These are phyloP conservation scores for Suhomyces tanzawaensis DNA, from an alignment of 805 yeast genomes.

Conservation along the genomic window DNA sequence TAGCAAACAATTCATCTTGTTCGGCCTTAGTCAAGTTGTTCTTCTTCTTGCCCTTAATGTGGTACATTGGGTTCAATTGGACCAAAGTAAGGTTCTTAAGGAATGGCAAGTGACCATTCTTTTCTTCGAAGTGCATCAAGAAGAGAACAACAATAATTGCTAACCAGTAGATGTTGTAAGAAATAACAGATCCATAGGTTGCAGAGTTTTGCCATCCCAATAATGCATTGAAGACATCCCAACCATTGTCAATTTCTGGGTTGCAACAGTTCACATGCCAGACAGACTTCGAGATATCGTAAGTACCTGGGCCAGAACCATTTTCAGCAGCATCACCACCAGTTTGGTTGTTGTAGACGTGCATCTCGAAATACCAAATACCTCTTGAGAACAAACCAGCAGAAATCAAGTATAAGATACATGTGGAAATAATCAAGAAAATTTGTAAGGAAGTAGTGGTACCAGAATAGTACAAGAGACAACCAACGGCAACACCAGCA, in stretches of 20 bases:
- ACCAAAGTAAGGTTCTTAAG: slow-evolving; percentile 19
- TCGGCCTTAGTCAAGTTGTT: slow-evolving; percentile 52
- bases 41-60: slow-evolving; percentile 67
- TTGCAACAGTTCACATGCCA: slow-evolving; percentile 30
- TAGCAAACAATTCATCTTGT: slow-evolving; percentile 49
- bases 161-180: slow-evolving; percentile 27
- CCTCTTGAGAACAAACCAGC: slow-evolving; percentile 27
- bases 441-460: slow-evolving; percentile 21
- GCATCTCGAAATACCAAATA: slow-evolving; percentile 21
- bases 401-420: slow-evolving; percentile 23
- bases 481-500: slow-evolving; percentile 22
- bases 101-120: slow-evolving; percentile 25
- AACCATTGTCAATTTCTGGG: slow-evolving; percentile 23
- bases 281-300: slow-evolving; percentile 20
- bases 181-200: slow-evolving; percentile 24
- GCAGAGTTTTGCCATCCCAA: slow-evolving; percentile 30
- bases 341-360: slow-evolving; percentile 14
- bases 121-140: slow-evolving; percentile 24
- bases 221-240: slow-evolving; percentile 26
- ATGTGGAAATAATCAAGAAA: slow-evolving; percentile 24
- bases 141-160: slow-evolving; percentile 14
- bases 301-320: slow-evolving; percentile 28
- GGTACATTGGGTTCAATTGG: slow-evolving; percentile 70
- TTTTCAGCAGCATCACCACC: slow-evolving; percentile 27
- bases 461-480: slow-evolving; percentile 22